Evolutionary conservation across 164 flowering plant species (phyloP).

Genomic region (Litsea cubeba): DNA sequence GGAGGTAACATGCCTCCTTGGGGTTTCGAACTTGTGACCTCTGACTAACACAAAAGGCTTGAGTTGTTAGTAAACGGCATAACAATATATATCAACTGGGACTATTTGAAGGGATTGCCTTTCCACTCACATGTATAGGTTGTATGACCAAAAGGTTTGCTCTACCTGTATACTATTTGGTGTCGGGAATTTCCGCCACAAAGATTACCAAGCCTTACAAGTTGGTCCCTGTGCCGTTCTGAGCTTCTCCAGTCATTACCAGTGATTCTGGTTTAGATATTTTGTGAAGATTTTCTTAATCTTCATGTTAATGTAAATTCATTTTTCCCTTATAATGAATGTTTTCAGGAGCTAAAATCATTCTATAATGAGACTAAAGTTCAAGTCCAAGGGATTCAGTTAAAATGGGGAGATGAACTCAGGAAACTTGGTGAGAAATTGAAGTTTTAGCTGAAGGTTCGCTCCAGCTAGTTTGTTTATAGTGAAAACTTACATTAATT

Average conservation of each 20-base stretch:
- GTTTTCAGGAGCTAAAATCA: constrained; percentile 52
- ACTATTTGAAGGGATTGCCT: neutral
- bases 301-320: neutral
- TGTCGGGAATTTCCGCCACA: neutral
- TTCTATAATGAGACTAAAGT: constrained; percentile 35
- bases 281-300: neutral
- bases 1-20: too few species aligned
- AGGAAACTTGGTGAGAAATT: constrained; percentile 51
- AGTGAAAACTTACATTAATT: neutral
- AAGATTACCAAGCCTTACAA: neutral
- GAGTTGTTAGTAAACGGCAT: too few species aligned
- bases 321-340: neutral
- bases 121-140: neutral
- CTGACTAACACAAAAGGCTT: too few species aligned
- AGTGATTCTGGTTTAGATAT: neutral
- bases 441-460: neutral
- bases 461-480: neutral
- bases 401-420: constrained; percentile 55
- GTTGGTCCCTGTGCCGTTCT: neutral
- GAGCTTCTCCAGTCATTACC: neutral
- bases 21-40: too few species aligned
- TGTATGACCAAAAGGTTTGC: neutral
- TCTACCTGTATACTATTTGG: neutral
- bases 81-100: neutral
- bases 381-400: constrained; percentile 39